These are phyloP conservation scores for Castanea mollissima DNA, from an alignment of 306 rosid species.

Conservation along the genomic window DNA sequence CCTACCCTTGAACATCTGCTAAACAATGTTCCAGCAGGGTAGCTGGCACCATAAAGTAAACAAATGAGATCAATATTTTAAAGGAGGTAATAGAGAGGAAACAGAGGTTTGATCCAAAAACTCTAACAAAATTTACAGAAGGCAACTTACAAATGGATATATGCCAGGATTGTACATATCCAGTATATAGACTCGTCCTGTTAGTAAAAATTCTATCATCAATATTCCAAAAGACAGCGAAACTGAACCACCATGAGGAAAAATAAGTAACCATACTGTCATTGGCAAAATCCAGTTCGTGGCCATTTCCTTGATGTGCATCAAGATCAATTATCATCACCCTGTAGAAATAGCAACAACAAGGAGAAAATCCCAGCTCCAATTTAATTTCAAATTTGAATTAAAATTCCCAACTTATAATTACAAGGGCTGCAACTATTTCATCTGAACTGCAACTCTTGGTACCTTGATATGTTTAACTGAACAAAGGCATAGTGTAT, in stretches of 20 bases:
- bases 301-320: conserved; percentile 99
- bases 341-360: conserved; percentile 45
- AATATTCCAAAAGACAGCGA: conserved; percentile 4
- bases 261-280: conserved; percentile 59
- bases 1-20: not conserved
- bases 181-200: conserved; percentile 81
- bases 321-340: conserved; percentile 97
- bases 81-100: too few relatives aligned
- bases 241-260: conserved; percentile 24
- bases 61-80: not conserved
- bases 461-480: conserved; percentile 78
- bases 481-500: conserved; percentile 72
- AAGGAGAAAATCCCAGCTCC: conserved; percentile 8
- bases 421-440: conserved; percentile 5
- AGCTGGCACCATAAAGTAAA: not conserved
- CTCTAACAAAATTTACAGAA: not conserved
- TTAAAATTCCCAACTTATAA: conserved; percentile 20
- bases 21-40: not conserved
- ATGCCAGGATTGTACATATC: conserved; percentile 94
- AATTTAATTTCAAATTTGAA: conserved; percentile 1
- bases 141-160: conserved; percentile 75
- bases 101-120: too few relatives aligned
- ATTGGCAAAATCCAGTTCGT: conserved; percentile 69
- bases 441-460: not conserved
- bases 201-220: conserved; percentile 31